phyloP scores from a whole-genome alignment of 306 rosid species.

The Ochetophila trinervis region DNA sequence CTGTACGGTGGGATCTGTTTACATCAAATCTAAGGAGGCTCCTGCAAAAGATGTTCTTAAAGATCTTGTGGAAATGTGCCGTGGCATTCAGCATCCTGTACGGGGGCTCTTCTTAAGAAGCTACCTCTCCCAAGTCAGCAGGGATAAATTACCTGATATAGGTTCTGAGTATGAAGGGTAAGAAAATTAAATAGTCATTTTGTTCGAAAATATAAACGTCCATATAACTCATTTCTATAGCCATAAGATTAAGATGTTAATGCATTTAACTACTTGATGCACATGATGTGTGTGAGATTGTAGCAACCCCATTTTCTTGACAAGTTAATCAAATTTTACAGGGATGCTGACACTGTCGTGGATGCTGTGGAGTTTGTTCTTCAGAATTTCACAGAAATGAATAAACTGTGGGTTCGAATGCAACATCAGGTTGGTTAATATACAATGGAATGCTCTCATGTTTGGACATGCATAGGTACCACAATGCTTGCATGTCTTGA shows the following conservation, averaged over 20 bases:
- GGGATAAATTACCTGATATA: conserved; percentile 60
- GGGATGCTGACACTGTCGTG: conserved; percentile 55
- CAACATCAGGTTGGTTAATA: conserved; percentile 62
- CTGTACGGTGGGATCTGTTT: conserved; percentile 60
- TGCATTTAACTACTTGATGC: no score
- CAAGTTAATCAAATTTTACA: conserved; percentile 17
- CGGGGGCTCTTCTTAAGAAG: conserved; percentile 62
- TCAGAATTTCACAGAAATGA: conserved; percentile 65
- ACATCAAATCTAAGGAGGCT: conserved; percentile 62
- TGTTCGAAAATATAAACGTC: not conserved
- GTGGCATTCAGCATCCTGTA: conserved; percentile 59
- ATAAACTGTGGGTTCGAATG: conserved; percentile 72
- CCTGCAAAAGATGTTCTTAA: conserved; percentile 60
- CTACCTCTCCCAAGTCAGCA: conserved; percentile 62
- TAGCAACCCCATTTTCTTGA: not conserved
- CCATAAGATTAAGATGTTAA: no score
- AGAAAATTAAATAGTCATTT: conserved; percentile 17
- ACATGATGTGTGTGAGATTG: not conserved
- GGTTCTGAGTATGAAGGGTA: conserved; percentile 69
- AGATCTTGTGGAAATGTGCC: conserved; percentile 66
- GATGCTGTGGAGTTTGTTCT: conserved; percentile 65
- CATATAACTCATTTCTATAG: no score
- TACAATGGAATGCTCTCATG: conserved; percentile 30
- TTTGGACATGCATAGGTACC: conserved; percentile 46
- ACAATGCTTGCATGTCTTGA: conserved; percentile 54